phyloP scores from a whole-genome alignment of 2,329 filamentous ascomycete species.

The Pseudocercospora cruenta region DNA sequence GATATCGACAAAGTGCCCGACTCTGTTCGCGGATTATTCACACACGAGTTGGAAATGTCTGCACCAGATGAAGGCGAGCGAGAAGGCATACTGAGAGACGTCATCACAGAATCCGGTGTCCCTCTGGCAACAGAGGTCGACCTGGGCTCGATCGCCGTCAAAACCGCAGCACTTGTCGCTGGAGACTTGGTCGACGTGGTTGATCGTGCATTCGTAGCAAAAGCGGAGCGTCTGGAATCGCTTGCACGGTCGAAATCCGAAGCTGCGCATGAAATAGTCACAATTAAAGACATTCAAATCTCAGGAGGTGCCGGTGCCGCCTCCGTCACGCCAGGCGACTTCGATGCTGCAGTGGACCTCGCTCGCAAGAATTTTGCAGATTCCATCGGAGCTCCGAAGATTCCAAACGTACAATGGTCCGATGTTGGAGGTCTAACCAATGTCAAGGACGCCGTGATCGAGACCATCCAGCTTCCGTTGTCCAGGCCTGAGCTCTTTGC shows the following conservation, averaged over 20 bases:
- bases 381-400: slow-evolving; percentile 95
- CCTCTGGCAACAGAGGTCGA: slow-evolving; percentile 83
- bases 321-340: slow-evolving; percentile 79
- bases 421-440: slow-evolving; percentile 92
- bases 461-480: slow-evolving; percentile 92
- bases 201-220: slow-evolving; percentile 80
- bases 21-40: slow-evolving; percentile 86
- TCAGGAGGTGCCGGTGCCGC: slow-evolving; percentile 80
- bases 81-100: slow-evolving; percentile 80
- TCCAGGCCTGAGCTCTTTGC: slow-evolving; percentile 92
- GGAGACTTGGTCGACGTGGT: slow-evolving; percentile 91
- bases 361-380: slow-evolving; percentile 98
- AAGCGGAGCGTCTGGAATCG: slow-evolving; percentile 72
- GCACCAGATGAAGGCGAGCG: slow-evolving; percentile 91
- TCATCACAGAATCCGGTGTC: slow-evolving; percentile 75
- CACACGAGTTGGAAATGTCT: slow-evolving; percentile 90
- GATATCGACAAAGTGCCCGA: slow-evolving; percentile 94
- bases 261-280: slow-evolving; percentile 42
- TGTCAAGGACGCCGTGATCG: slow-evolving; percentile 95
- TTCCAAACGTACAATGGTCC: slow-evolving; percentile 94
- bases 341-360: slow-evolving; percentile 90
- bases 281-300: slow-evolving; percentile 80
- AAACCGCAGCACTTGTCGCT: slow-evolving; percentile 92
- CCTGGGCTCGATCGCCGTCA: slow-evolving; percentile 81
- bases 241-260: slow-evolving; percentile 60